These are phyloP conservation scores for Evernia prunastri DNA, from an alignment of 495 filamentous ascomycete species.

Conservation along the genomic window DNA sequence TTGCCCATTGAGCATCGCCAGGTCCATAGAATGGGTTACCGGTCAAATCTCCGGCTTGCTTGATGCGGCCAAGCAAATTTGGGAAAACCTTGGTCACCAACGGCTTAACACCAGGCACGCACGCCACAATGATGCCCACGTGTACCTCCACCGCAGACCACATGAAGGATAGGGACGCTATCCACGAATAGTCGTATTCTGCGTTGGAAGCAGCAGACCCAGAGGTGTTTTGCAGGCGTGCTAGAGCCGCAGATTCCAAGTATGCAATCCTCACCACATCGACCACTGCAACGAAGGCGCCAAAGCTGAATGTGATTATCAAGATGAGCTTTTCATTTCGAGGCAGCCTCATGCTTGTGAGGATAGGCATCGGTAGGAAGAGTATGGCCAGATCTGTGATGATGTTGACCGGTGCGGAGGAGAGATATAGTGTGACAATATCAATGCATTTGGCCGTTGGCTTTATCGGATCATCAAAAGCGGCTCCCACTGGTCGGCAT, in stretches of 20 bases:
- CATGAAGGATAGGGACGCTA: slow-evolving; percentile 79
- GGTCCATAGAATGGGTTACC: slow-evolving; percentile 22
- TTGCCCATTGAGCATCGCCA: slow-evolving; percentile 23
- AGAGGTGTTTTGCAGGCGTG: slow-evolving; percentile 25
- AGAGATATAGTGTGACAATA: slow-evolving; percentile 75
- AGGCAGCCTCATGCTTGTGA: slow-evolving; percentile 79
- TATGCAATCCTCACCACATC: slow-evolving; percentile 88
- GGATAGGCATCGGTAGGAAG: slow-evolving; percentile 77
- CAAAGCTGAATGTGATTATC: slow-evolving; percentile 72
- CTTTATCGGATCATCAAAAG: slow-evolving; percentile 45
- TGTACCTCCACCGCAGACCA: slow-evolving; percentile 92
- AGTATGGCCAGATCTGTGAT: slow-evolving; percentile 78
- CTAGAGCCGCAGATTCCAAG: slow-evolving; percentile 63
- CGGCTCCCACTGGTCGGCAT: slow-evolving; percentile 66
- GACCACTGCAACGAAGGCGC: slow-evolving; percentile 79
- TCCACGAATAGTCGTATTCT: slow-evolving; percentile 55
- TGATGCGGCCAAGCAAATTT: slow-evolving; percentile 53
- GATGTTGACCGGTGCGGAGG: slow-evolving; percentile 76
- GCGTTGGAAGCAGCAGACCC: slow-evolving; percentile 34
- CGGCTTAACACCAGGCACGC: slow-evolving; percentile 83
- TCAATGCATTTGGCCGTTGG: slow-evolving; percentile 54
- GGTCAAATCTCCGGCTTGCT: slow-evolving; percentile 26
- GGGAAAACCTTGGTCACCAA: slow-evolving; percentile 71
- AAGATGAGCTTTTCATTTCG: slow-evolving; percentile 78
- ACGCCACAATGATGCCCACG: slow-evolving; percentile 70